A percentile compares a stretch with the other conserved stretches of the same genome.
phyloP scores from a whole-genome alignment of 192 early-diverging fungal genomes.

The Backusella parvicylindrica region DNA sequence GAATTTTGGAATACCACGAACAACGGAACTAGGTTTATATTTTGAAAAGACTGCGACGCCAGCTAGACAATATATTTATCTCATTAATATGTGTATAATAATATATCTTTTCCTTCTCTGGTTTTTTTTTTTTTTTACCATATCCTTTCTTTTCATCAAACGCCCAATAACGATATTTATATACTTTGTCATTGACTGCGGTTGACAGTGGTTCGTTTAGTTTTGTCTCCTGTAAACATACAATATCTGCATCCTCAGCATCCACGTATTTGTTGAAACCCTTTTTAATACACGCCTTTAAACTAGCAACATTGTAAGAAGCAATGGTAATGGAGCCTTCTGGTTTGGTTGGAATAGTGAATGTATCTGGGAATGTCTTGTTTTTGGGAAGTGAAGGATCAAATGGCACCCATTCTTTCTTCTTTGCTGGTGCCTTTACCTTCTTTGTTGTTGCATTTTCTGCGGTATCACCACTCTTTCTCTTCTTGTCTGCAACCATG shows the following conservation, averaged over 20 bases:
- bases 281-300: constrained; percentile 75
- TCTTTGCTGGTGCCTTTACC: background rate
- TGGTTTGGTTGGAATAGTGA: constrained; percentile 48
- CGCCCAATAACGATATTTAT: constrained; percentile 71
- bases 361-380: constrained; percentile 60
- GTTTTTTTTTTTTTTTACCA: constrained; percentile 19
- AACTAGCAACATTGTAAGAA: constrained; percentile 78
- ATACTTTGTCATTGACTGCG: constrained; percentile 55
- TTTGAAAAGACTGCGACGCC: constrained; percentile 81
- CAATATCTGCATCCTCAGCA: constrained; percentile 78
- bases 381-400: constrained; percentile 50
- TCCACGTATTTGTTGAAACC: constrained; percentile 68
- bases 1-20: constrained; percentile 56
- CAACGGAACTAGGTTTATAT: constrained; percentile 60
- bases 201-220: constrained; percentile 63
- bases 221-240: constrained; percentile 87
- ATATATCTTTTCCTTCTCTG: background rate
- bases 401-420: constrained; percentile 16
- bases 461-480: background rate
- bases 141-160: constrained; percentile 76
- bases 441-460: background rate
- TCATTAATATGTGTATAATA: background rate
- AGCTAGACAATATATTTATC: constrained; percentile 27
- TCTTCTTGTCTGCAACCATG: background rate
- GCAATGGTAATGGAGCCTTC: constrained; percentile 59